A percentile compares a stretch with the other conserved stretches of the same genome.
phyloP scores from a whole-genome alignment of 129 eudicot genomes.

The Arctium minus region DNA sequence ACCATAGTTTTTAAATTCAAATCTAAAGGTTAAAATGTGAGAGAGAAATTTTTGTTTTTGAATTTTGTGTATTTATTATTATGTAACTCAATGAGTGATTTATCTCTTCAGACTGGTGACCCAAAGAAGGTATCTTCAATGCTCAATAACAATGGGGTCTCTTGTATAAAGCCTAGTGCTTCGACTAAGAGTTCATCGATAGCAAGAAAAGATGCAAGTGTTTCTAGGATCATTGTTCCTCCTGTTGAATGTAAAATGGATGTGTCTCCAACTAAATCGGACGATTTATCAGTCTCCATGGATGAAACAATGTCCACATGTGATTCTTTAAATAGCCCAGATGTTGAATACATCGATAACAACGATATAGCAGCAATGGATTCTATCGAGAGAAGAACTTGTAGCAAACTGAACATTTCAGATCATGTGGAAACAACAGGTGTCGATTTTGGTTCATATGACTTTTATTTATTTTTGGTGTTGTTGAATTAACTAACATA shows the following conservation, averaged over 20 bases:
- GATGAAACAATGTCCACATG: slow-evolving; percentile 84
- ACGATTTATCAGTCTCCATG: slow-evolving; percentile 60
- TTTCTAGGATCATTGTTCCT: slow-evolving; percentile 28
- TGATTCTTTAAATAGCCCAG: slow-evolving; percentile 86
- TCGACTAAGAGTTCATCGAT: slow-evolving; percentile 22
- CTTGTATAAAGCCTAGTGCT: slow-evolving; percentile 34
- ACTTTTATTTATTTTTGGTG: background rate
- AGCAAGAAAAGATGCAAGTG: slow-evolving; percentile 26
- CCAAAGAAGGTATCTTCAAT: slow-evolving; percentile 54
- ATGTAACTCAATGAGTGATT: background rate
- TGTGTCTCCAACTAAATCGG: slow-evolving; percentile 53
- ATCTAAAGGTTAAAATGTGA: background rate
- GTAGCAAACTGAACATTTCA: slow-evolving; percentile 58
- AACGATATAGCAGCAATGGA: slow-evolving; percentile 67
- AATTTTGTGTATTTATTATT: background rate
- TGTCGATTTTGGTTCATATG: slow-evolving; percentile 7
- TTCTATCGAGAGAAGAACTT: slow-evolving; percentile 74
- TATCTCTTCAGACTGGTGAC: slow-evolving; percentile 37
- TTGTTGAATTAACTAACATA: background rate
- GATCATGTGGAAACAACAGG: slow-evolving; percentile 65
- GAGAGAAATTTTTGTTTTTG: too few relatives aligned
- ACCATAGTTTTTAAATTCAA: background rate
- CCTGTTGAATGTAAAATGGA: slow-evolving; percentile 46
- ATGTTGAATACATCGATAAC: slow-evolving; percentile 76
- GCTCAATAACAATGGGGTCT: slow-evolving; percentile 22